Evolutionary conservation across 495 filamentous ascomycete species (phyloP), one percentile per base, ranked within the genome.

Genomic region (Xylaria nigripes): DNA sequence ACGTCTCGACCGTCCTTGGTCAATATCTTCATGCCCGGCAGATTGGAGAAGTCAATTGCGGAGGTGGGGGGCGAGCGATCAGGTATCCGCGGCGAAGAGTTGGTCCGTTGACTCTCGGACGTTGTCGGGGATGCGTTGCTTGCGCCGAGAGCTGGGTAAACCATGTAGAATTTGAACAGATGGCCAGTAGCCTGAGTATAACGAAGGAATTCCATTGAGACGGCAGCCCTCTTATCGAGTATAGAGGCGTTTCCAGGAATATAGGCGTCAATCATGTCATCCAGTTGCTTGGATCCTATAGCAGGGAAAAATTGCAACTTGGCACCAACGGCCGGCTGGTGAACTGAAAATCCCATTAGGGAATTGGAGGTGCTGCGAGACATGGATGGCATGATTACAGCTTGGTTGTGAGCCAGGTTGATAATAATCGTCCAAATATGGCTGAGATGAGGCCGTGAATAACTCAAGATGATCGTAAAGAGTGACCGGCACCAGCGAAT

Each of bases 1-100:
- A 81, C 70, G 60, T 81, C 78, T 13, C 62, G 64, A 25, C 78
- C 78, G 48, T 81, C 78, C 66, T 71, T 75, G 55, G 77, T 80
- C 68, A 81, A 69, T 60, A 81, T 81, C 51, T 76, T 77, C 76
- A 80, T 80, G 48, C 78, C 78, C 8, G 78, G 78, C 18, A 80
- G 67, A 54, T 68, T 59, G 16, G 75, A 68, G 55, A 76, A 73
- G 61, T 77, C 75, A 18, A 50, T 54, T 1, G 67, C 22, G 47
- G 61, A 52, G 36, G 51, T 46, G 8, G 65, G 54, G 32, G 68
- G 62, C 2, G 67, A 54, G 15, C 27, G 53, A 36, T 45, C 44
- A 24, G 32, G 21, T 38, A 65, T 56, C 56, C 54, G 40, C 13
- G 58, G 55, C 3, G 65, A 52, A 8, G 55, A 22, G 25, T 55